Conservation (phyloP, 2,329 filamentous ascomycete genomes). For the Botryotinia calthae region DNA sequence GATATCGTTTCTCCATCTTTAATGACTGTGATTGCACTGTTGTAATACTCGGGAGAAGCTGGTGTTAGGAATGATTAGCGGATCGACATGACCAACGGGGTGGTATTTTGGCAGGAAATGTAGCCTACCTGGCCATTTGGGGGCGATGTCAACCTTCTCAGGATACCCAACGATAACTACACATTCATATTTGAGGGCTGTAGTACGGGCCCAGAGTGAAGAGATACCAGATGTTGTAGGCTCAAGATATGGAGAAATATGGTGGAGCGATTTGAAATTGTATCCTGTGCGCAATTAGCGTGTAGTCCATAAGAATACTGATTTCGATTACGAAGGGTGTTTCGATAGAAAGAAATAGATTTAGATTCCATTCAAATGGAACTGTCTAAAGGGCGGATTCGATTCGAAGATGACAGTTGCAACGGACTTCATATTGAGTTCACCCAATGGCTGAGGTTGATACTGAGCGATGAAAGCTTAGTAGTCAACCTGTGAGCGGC, state of each 20-base stretch:
- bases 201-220: conserved; percentile 67
- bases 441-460: too few relatives aligned
- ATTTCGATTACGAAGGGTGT: too few relatives aligned
- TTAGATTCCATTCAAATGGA: too few relatives aligned
- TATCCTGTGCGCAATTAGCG: conserved; percentile 48
- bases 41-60: conserved; percentile 52
- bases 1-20: conserved; percentile 57
- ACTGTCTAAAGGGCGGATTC: too few relatives aligned
- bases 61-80: not conserved
- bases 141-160: conserved; percentile 57
- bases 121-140: conserved; percentile 47
- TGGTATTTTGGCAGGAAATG: conserved; percentile 49
- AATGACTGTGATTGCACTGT: conserved; percentile 54
- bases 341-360: too few relatives aligned
- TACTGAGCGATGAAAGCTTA: too few relatives aligned
- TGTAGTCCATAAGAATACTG: too few relatives aligned
- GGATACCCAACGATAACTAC: conserved; percentile 64
- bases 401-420: too few relatives aligned
- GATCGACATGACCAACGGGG: not conserved
- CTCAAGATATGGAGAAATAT: conserved; percentile 70
- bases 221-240: conserved; percentile 62
- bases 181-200: conserved; percentile 62
- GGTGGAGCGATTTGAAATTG: conserved; percentile 68
- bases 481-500: too few relatives aligned
- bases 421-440: too few relatives aligned